Base-by-base conservation (phyloP, 805 yeast species). In the Yarrowia divulgata region DNA sequence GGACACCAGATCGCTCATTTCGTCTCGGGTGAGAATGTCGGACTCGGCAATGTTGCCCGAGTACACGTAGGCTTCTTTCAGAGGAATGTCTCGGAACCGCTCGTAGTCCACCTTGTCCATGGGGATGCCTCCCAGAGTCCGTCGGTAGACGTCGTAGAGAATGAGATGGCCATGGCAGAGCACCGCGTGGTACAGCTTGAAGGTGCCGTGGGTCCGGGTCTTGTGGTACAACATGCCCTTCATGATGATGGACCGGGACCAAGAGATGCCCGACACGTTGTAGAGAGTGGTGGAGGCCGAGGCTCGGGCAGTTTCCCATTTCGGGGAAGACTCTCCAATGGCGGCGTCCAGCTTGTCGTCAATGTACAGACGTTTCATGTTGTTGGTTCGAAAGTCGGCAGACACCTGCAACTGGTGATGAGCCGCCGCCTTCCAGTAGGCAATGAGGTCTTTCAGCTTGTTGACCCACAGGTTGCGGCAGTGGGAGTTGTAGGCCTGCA, bases 191-290 rank as follows among this genome's bases (percentile, higher is more conserved):
- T 79, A 86, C 70, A 85, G 85, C 55, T 78, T 79, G 78, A 93
- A 94, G 43, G 85, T 81, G 0, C 91, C 78, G 75, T 89, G 93
- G 75, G 87, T 90, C 70, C 85, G 86, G 3, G 86, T 82, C 74
- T 93, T 93, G 72, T 87, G 87, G 75, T 85, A 93, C 34, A 94
- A 76, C 40, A 81, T 77, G 0, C 97, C 97, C 70, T 87, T 84
- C 79, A 82, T 82, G 29, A 89, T 79, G 2, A 93, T 78, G 12
- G 88, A 83, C 16, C 87, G 84, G 34, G 87, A 83, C 78, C 89
- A 81, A 0, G 94, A 82, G 64, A 86, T 76, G 3, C 87, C 80
- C 12, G 88, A 85, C 23, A 88, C 83, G 71, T 86, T 85, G 74
- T 85, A 85, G 3, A 87, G 76, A 10, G 71, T 70, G 0, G 89